A percentile compares a stretch with the other conserved stretches of the same genome.
phyloP scores from a whole-genome alignment of 768 basidiomycete genomes.

The Leccinum longicurvipes region DNA sequence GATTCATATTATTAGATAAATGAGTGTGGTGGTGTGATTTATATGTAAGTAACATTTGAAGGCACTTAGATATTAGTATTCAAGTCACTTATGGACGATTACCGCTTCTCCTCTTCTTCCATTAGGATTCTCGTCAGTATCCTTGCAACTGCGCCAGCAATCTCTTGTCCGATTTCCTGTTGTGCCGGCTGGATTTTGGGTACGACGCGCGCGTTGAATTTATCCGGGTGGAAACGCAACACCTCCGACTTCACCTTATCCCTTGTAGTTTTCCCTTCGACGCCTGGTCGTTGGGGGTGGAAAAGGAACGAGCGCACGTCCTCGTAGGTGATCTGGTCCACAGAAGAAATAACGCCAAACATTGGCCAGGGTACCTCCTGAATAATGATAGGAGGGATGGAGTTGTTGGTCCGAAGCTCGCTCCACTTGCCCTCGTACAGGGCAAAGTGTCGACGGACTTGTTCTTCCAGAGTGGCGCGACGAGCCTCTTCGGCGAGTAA shows the following conservation, averaged over 20 bases:
- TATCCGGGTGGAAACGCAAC: slow-evolving; percentile 56
- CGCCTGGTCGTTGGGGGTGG: slow-evolving; percentile 30
- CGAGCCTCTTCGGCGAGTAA: slow-evolving; percentile 19
- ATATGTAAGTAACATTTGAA: neutral
- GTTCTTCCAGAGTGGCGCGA: slow-evolving; percentile 5
- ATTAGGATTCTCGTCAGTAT: slow-evolving; percentile 39
- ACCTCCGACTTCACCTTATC: slow-evolving; percentile 44
- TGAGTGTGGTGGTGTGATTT: slow-evolving; percentile 2
- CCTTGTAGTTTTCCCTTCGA: slow-evolving; percentile 30
- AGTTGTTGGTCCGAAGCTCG: slow-evolving; percentile 26
- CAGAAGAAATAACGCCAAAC: slow-evolving; percentile 20
- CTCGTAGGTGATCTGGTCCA: slow-evolving; percentile 34
- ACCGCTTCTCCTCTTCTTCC: slow-evolving; percentile 10
- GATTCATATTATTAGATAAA: neutral
- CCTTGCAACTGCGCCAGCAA: slow-evolving; percentile 38
- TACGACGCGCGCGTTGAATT: slow-evolving; percentile 39
- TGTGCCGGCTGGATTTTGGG: slow-evolving; percentile 34
- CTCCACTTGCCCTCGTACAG: slow-evolving; percentile 38
- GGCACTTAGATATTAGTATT: neutral
- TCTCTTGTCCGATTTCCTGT: slow-evolving; percentile 31
- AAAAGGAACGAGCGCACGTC: slow-evolving; percentile 40
- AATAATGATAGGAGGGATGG: slow-evolving; percentile 24
- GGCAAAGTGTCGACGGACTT: slow-evolving; percentile 13
- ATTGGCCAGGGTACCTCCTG: slow-evolving; percentile 46
- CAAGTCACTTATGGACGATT: neutral